Percentiles rank a stretch among this genome's conserved stretches.
phyloP scores from a whole-genome alignment of 192 early-diverging fungal species.

The Coemansia aciculifera region DNA sequence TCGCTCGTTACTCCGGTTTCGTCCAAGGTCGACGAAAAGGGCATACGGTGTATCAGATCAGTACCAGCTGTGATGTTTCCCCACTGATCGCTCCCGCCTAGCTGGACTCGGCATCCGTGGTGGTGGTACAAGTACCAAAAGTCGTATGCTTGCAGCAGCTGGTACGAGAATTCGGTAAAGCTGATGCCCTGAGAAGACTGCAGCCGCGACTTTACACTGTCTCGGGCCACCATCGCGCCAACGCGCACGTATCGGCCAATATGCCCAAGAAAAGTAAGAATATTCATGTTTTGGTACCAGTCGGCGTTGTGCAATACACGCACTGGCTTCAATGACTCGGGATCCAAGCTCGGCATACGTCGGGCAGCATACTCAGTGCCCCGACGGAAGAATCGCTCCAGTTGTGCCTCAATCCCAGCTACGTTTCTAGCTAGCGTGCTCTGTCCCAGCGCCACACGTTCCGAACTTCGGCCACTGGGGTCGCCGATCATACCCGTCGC shows the following conservation, averaged over 20 bases:
- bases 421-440: conserved; percentile 64
- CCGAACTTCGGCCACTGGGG: conserved; percentile 82
- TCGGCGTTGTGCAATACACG: conserved; percentile 76
- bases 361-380: conserved; percentile 48
- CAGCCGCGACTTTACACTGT: conserved; percentile 84
- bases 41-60: conserved; percentile 80
- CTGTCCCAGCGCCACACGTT: conserved; percentile 68
- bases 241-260: conserved; percentile 82
- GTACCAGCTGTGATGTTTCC: conserved; percentile 94
- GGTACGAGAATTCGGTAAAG: conserved; percentile 97
- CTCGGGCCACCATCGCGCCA: conserved; percentile 80
- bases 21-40: conserved; percentile 5
- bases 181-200: conserved; percentile 82
- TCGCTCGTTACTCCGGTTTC: conserved; percentile 3
- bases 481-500: conserved; percentile 94
- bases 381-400: conserved; percentile 68
- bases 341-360: conserved; percentile 33
- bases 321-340: conserved; percentile 49
- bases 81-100: conserved; percentile 98
- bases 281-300: conserved; percentile 75
- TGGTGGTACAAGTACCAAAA: conserved; percentile 79
- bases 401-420: conserved; percentile 67
- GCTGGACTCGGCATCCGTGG: conserved; percentile 54
- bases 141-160: conserved; percentile 92
- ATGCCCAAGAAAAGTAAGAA: conserved; percentile 74